These are phyloP conservation scores for Trametes maxima DNA, from an alignment of 768 basidiomycete species.

Conservation along the genomic window DNA sequence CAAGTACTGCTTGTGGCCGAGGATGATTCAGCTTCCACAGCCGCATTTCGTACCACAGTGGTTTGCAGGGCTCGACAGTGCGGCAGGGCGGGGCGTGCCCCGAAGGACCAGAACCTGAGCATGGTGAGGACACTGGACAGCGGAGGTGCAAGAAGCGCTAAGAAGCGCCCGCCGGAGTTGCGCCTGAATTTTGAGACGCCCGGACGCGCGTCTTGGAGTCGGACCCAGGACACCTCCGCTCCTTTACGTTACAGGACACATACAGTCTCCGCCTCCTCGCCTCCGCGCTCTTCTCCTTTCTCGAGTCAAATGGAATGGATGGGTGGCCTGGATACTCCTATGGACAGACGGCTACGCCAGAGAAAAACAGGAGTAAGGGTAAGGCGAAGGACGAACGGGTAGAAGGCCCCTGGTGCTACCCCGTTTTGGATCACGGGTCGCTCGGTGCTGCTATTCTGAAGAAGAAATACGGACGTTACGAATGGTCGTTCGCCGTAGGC, in stretches of 20 bases:
- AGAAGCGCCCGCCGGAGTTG: slow-evolving; percentile 9
- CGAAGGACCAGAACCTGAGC: slow-evolving; percentile 55
- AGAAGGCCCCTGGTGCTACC: slow-evolving; percentile 42
- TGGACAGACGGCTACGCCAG: slow-evolving; percentile 42
- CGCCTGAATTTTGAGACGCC: slow-evolving; percentile 24
- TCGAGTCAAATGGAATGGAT: slow-evolving; percentile 69
- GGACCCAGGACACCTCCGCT: slow-evolving; percentile 20
- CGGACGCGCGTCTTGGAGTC: neutral
- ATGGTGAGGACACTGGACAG: slow-evolving; percentile 36
- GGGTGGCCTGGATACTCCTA: slow-evolving; percentile 53
- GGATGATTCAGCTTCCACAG: slow-evolving; percentile 35
- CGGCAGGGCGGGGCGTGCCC: slow-evolving; percentile 39
- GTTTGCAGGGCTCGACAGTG: slow-evolving; percentile 48
- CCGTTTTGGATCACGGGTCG: slow-evolving; percentile 58
- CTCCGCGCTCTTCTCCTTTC: neutral
- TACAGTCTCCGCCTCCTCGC: neutral
- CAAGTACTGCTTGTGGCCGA: slow-evolving; percentile 56
- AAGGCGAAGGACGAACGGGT: slow-evolving; percentile 36
- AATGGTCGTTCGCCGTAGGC: slow-evolving; percentile 54
- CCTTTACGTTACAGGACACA: neutral
- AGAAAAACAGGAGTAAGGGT: slow-evolving; percentile 30
- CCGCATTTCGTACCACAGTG: slow-evolving; percentile 38
- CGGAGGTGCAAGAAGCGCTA: neutral
- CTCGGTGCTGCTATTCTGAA: slow-evolving; percentile 59
- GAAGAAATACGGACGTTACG: slow-evolving; percentile 43